phyloP scores from a whole-genome alignment of 2,329 filamentous ascomycete genomes.

The Diaporthe velutina region DNA sequence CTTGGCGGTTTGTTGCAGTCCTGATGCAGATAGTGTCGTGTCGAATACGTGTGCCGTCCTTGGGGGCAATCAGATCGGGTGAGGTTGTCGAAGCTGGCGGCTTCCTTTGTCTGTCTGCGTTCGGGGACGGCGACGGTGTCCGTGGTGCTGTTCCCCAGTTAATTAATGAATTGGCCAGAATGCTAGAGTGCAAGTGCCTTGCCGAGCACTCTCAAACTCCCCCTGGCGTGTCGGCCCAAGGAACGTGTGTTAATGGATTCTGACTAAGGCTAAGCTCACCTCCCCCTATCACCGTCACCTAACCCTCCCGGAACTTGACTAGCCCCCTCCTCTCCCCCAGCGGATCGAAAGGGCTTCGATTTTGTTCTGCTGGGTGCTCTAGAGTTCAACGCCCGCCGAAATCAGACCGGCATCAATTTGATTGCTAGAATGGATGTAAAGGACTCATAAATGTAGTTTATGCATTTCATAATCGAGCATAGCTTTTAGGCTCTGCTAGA shows the following conservation, averaged over 20 bases:
- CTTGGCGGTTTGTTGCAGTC: conserved; percentile 46
- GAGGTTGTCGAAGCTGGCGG: conserved; percentile 5
- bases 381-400: background rate
- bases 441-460: background rate
- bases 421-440: background rate
- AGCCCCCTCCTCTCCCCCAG: background rate
- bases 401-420: background rate
- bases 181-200: conserved; percentile 29
- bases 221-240: conserved; percentile 25
- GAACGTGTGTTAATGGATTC: conserved; percentile 7
- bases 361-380: background rate
- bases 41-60: background rate
- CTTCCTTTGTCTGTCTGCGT: conserved; percentile 29
- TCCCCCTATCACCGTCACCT: too few relatives aligned
- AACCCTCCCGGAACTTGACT: background rate
- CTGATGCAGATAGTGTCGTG: background rate
- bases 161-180: conserved; percentile 26
- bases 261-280: conserved; percentile 25
- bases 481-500: too few relatives aligned
- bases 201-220: conserved; percentile 31
- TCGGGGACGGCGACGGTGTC: conserved; percentile 20
- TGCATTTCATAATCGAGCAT: too few relatives aligned
- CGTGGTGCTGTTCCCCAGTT: background rate
- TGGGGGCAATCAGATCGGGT: background rate
- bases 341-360: background rate